Evolutionary conservation across 2,329 filamentous ascomycete species (phyloP).

Genomic region (Helminthosporium solani): DNA sequence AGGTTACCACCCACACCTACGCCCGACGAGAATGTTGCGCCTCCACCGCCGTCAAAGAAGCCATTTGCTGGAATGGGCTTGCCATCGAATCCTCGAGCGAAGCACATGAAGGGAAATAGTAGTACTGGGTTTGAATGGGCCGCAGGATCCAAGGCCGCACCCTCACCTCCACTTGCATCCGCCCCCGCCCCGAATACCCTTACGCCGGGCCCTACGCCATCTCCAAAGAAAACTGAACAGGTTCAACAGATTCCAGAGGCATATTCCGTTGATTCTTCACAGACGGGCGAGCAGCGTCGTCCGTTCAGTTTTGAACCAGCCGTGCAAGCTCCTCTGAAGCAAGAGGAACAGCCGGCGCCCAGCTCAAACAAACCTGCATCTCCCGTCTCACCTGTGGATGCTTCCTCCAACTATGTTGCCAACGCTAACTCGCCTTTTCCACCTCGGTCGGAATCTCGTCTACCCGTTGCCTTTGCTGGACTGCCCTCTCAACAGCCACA

Average conservation of each 20-base stretch:
- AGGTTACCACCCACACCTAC: slow-evolving; percentile 37
- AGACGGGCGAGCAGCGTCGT: slow-evolving; percentile 16
- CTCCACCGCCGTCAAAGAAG: slow-evolving; percentile 24
- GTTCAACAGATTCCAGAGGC: slow-evolving; percentile 15
- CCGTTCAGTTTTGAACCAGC: slow-evolving; percentile 30
- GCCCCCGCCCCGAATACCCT: slow-evolving; percentile 20
- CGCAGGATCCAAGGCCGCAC: slow-evolving; percentile 23
- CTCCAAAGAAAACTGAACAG: slow-evolving; percentile 22
- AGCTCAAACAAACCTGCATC: slow-evolving; percentile 3
- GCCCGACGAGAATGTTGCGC: slow-evolving; percentile 24
- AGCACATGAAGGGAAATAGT: slow-evolving; percentile 39
- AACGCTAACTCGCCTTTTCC: slow-evolving; percentile 2
- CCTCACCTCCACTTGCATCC: slow-evolving; percentile 13
- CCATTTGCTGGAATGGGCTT: slow-evolving; percentile 26
- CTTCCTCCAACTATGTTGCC: neutral
- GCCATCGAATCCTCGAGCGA: slow-evolving; percentile 33
- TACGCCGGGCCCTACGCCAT: slow-evolving; percentile 35
- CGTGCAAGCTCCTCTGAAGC: slow-evolving; percentile 6
- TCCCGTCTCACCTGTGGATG: slow-evolving; percentile 2
- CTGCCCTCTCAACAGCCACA: slow-evolving; percentile 8
- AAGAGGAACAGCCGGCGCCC: slow-evolving; percentile 6
- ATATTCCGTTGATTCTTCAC: slow-evolving; percentile 25
- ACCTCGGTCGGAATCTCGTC: slow-evolving; percentile 9
- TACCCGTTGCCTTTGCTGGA: slow-evolving; percentile 3
- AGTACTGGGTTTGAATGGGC: slow-evolving; percentile 41